phyloP scores from a whole-genome alignment of 306 rosid species.

The Crataegus laevigata region DNA sequence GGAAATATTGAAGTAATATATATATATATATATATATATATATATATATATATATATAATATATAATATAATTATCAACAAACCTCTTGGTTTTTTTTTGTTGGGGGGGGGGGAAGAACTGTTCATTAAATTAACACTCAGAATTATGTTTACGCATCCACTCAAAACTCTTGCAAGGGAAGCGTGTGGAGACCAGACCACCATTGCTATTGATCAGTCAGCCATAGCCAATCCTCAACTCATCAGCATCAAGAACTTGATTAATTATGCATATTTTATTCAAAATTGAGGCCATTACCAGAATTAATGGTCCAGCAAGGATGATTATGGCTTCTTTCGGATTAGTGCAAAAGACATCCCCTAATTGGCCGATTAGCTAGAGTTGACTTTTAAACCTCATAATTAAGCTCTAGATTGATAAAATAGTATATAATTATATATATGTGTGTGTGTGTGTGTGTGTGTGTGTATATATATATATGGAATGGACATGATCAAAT shows the following conservation, averaged over 20 bases:
- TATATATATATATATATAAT: neutral
- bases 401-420: neutral
- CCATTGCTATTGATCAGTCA: neutral
- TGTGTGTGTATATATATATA: neutral
- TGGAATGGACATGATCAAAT: neutral
- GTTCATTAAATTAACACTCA: neutral
- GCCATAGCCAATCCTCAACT: neutral
- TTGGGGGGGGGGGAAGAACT: neutral
- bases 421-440: neutral
- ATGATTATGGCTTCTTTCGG: neutral
- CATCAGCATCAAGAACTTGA: neutral
- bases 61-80: neutral
- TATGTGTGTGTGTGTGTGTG: neutral
- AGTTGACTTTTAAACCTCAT: neutral
- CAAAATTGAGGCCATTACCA: neutral
- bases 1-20: no score
- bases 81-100: no score
- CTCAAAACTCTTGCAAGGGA: neutral
- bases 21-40: neutral
- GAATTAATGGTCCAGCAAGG: neutral
- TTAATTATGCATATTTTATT: neutral
- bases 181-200: neutral
- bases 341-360: neutral
- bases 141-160: neutral
- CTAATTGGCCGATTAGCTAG: neutral